Evolutionary conservation across 2,329 filamentous ascomycete genomes (phyloP).

Genomic region (Sporothrix brunneoviolacea): DNA sequence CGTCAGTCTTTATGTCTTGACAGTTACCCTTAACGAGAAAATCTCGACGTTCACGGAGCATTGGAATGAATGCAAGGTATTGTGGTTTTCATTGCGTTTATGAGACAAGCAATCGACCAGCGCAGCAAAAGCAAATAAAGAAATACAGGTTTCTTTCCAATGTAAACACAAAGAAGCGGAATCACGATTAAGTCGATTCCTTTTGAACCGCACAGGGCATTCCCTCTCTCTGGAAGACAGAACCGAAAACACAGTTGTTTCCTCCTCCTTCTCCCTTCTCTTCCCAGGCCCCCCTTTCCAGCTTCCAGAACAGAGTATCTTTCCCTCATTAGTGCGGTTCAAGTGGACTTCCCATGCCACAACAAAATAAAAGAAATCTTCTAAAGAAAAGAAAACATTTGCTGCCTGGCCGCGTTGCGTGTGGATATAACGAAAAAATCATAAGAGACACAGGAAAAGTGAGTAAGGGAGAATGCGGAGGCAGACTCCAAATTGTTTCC

Average conservation of each 20-base stretch:
- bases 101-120: background rate
- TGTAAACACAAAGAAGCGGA: conserved; percentile 39
- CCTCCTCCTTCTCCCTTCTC: background rate
- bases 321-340: conserved; percentile 95
- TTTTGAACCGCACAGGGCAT: conserved; percentile 89
- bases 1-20: too few relatives aligned
- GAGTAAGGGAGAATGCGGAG: too few relatives aligned
- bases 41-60: too few relatives aligned
- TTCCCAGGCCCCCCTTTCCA: conserved; percentile 26
- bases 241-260: background rate
- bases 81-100: too few relatives aligned
- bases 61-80: too few relatives aligned
- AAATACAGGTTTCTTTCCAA: conserved; percentile 1
- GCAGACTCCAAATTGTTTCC: conserved; percentile 6
- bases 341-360: conserved; percentile 39
- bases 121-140: conserved; percentile 3
- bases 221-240: conserved; percentile 59
- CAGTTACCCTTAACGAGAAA: too few relatives aligned
- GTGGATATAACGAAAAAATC: too few relatives aligned
- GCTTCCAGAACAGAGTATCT: conserved; percentile 75
- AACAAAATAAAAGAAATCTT: conserved; percentile 8
- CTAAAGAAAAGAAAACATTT: conserved; percentile 10
- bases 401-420: conserved; percentile 6
- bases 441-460: too few relatives aligned
- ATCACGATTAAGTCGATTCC: conserved; percentile 87